Percentiles rank a stretch among this genome's conserved stretches.
Evolutionary conservation across 305 asterid genomes (phyloP).

Genomic region (Vinca major): DNA sequence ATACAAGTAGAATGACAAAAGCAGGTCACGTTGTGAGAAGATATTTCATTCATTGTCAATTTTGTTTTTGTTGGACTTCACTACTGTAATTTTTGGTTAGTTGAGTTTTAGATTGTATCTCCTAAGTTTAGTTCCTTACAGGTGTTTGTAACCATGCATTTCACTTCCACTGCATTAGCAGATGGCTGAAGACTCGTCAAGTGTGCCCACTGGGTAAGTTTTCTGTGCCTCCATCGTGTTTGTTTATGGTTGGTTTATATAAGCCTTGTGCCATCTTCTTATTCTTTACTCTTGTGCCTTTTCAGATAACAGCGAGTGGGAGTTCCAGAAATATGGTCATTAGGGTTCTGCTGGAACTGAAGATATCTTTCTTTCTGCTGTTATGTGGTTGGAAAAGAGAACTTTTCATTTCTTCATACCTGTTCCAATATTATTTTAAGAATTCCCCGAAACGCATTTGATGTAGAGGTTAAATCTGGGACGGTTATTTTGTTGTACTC

Average conservation of each 20-base stretch:
- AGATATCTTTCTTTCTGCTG: background rate
- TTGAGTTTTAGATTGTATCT: background rate
- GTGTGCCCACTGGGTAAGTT: constrained; percentile 31
- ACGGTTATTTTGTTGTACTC: background rate
- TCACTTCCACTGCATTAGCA: constrained; percentile 38
- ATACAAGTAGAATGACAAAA: background rate
- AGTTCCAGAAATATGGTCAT: constrained; percentile 41
- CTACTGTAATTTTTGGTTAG: background rate
- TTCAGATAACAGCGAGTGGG: constrained; percentile 41
- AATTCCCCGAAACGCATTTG: background rate
- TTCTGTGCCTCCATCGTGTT: background rate
- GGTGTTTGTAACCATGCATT: constrained; percentile 43
- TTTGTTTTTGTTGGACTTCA: too few species aligned
- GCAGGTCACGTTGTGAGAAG: too few species aligned
- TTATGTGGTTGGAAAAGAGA: background rate
- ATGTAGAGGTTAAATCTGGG: background rate
- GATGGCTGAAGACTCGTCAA: constrained; percentile 40
- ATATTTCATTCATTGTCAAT: background rate
- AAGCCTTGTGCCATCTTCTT: background rate
- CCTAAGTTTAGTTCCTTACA: background rate
- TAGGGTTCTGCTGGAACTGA: constrained; percentile 12
- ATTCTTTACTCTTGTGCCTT: background rate
- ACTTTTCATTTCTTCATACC: background rate
- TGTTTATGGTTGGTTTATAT: background rate
- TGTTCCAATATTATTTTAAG: background rate